Percentiles rank a stretch among this genome's conserved stretches.
Conservation (phyloP, 164 flowering plant species). For the Annona cherimola region DNA sequence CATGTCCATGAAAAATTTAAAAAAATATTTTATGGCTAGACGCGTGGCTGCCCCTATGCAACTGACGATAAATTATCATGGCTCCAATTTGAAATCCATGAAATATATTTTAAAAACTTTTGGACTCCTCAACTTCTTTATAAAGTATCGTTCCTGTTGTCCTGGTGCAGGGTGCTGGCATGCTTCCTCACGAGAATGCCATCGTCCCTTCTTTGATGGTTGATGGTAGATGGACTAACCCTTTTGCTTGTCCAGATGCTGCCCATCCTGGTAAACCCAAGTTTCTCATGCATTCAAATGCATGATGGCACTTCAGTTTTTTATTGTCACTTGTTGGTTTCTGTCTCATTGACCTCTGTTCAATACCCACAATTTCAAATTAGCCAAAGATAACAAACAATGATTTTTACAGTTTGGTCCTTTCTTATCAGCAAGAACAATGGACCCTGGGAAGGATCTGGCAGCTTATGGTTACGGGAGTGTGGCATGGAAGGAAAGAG, state of each 20-base stretch:
- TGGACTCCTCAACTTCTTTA: no score
- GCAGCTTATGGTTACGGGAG: conserved; percentile 96
- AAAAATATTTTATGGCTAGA: no score
- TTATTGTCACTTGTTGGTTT: conserved; percentile 2
- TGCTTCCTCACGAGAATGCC: no score
- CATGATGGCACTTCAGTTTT: conserved; percentile 61
- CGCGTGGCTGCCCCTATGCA: no score
- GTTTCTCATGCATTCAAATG: conserved; percentile 61
- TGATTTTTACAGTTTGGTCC: neutral
- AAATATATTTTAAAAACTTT: no score
- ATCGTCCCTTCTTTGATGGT: no score
- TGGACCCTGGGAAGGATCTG: conserved; percentile 90
- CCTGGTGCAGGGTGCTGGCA: no score
- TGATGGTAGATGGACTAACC: no score
- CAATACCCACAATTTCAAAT: neutral
- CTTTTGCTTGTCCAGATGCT: conserved; percentile 69
- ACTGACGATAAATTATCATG: no score
- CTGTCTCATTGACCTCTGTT: neutral
- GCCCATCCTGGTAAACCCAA: conserved; percentile 50
- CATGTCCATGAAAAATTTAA: no score
- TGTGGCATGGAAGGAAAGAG: conserved; percentile 94
- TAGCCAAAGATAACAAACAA: neutral
- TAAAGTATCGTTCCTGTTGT: no score
- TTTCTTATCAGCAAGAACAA: conserved; percentile 75
- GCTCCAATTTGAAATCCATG: no score